Base-by-base conservation (phyloP, 2,329 filamentous ascomycete genomes). In the Raffaelea deltoideospora region DNA sequence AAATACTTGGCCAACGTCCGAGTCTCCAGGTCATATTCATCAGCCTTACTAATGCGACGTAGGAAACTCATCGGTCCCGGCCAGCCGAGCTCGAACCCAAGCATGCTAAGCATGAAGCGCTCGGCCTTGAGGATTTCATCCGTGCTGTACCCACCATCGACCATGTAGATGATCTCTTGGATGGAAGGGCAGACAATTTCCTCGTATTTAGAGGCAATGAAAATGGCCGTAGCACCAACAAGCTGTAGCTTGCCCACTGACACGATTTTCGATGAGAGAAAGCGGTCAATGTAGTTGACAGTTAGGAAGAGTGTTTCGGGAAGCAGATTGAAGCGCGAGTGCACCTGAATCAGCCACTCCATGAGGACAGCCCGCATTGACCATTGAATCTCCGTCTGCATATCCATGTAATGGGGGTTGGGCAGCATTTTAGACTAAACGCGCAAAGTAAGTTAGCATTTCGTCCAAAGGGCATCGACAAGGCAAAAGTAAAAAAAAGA, bases 61-160 rank as follows among this genome's bases (percentile, higher is more conserved):
- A 98, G 68, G 60, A 98, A 98, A 63, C 86, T 95, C 88, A 98
- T 95, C 2, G 90, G 90, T 31, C 90, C 90, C n/a, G 90, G 90
- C 80, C 85, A 96, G 36, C 90, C 90, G 37, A 98, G 73, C 59
- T 95, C 86, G 53, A 94, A 98, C 49, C 85, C 73, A 37, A 98
- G 74, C 79, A 95, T 93, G 58, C 76, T 92, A 35, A 98, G 72
- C 87, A 98, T 98, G 64, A 94, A 96, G 11, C 87, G 79, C 60
- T 98, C 90, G 1, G 90, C 90, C 63, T 96, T 95, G 46, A 96
- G 71, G 39, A 98, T 88, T 61, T 96, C 90, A 39, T 95, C 87
- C 14, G 73, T 69, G 3, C 72, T 81, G 60, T 95, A 98, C 38
- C 85, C 86, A 31, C 77, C 73, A 53, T 98, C 90, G 29, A 98